A percentile compares a stretch with the other conserved stretches of the same genome.
Conservation (phyloP, 192 early-diverging fungal species). For the Hyaloraphidium curvatum region DNA sequence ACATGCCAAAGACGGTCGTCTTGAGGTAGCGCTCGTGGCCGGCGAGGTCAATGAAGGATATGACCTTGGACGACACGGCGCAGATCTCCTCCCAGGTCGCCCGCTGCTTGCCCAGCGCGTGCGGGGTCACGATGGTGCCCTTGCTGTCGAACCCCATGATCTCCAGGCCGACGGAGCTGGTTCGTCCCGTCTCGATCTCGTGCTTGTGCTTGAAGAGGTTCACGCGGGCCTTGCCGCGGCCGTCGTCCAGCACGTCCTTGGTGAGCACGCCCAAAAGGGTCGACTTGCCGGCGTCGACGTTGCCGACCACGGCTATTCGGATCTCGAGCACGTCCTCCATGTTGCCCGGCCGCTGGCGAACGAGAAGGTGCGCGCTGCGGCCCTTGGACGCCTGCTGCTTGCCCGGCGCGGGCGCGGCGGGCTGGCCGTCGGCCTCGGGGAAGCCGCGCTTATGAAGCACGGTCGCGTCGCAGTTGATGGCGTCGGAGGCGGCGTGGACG, state of each 20-base stretch:
- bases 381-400: background rate
- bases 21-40: conserved; percentile 75
- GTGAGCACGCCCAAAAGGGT: conserved; percentile 81
- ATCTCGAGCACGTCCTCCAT: conserved; percentile 71
- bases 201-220: conserved; percentile 62
- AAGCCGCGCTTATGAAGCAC: conserved; percentile 15
- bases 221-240: conserved; percentile 71
- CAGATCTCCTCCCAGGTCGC: conserved; percentile 68
- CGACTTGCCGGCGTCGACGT: conserved; percentile 56
- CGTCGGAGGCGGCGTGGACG: conserved; percentile 11
- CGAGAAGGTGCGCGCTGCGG: conserved; percentile 31
- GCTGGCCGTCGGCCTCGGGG: background rate
- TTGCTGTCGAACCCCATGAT: conserved; percentile 63
- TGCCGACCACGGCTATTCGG: conserved; percentile 74
- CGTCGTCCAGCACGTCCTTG: conserved; percentile 77
- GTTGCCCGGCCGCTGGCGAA: conserved; percentile 45
- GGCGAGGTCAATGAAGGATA: conserved; percentile 75
- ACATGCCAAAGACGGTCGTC: conserved; percentile 79
- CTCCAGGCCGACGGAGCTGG: conserved; percentile 71
- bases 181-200: conserved; percentile 78
- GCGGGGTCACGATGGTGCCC: conserved; percentile 55
- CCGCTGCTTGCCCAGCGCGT: conserved; percentile 33
- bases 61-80: conserved; percentile 45
- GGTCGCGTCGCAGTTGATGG: conserved; percentile 17
- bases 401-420: background rate